Percentiles rank a stretch among this genome's conserved stretches.
Conservation (phyloP, 1,139 yeast species). For the Sporopachydermia cereana region DNA sequence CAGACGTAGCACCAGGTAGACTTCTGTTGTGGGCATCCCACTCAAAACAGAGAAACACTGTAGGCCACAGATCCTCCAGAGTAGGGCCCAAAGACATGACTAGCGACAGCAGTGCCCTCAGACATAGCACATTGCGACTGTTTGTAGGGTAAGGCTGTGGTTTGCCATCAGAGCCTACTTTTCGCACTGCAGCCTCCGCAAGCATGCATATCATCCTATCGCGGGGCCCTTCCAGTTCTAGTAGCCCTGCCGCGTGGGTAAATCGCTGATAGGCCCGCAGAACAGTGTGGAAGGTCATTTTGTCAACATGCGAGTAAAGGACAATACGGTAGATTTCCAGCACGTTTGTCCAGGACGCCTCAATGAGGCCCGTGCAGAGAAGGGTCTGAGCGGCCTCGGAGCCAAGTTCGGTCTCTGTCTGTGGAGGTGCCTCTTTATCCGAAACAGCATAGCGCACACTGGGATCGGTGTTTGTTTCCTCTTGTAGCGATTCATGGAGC, state of each 20-base stretch:
- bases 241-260: conserved; percentile 73
- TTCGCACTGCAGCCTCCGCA: conserved; percentile 40
- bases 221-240: conserved; percentile 43
- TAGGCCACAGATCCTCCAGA: conserved; percentile 55
- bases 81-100: conserved; percentile 72
- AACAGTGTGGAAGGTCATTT: conserved; percentile 49
- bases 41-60: conserved; percentile 58
- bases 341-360: conserved; percentile 35
- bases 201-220: conserved; percentile 50
- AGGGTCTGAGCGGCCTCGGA: conserved; percentile 10
- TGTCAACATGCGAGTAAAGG: conserved; percentile 55
- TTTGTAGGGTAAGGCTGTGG: conserved; percentile 25
- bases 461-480: conserved; percentile 7
- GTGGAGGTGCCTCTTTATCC: background rate
- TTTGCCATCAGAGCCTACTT: conserved; percentile 17
- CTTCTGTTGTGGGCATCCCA: conserved; percentile 46
- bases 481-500: too few relatives aligned
- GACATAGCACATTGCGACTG: conserved; percentile 59
- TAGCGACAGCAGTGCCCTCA: conserved; percentile 65
- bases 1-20: conserved; percentile 23
- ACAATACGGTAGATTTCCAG: conserved; percentile 38
- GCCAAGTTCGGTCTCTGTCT: conserved; percentile 7
- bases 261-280: conserved; percentile 61
- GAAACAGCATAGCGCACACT: conserved; percentile 5
- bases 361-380: conserved; percentile 27